Evolutionary conservation across 805 yeast genomes (phyloP).

Genomic region (Pichia gijzeniarum): DNA sequence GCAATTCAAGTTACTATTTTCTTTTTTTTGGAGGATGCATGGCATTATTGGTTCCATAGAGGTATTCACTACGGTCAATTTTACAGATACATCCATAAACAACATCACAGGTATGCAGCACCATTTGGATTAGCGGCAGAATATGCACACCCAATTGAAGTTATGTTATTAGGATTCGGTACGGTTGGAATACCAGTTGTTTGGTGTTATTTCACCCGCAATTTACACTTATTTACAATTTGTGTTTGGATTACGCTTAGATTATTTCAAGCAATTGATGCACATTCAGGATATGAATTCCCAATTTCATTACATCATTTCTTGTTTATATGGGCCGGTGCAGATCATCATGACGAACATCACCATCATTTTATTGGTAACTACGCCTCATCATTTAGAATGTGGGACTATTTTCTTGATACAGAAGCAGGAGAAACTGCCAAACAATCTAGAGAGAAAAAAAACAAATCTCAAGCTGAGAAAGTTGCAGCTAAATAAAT

Average conservation of each 20-base stretch:
- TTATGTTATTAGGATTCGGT: constrained; percentile 84
- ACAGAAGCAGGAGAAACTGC: constrained; percentile 91
- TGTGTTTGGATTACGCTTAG: constrained; percentile 83
- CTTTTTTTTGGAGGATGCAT: constrained; percentile 83
- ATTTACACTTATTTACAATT: constrained; percentile 85
- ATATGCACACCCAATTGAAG: constrained; percentile 95
- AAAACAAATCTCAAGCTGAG: constrained; percentile 52
- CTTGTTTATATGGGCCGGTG: constrained; percentile 97
- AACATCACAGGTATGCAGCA: constrained; percentile 96
- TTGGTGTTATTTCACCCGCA: constrained; percentile 67
- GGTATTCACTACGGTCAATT: constrained; percentile 81
- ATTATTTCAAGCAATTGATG: constrained; percentile 93
- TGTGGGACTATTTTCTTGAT: constrained; percentile 86
- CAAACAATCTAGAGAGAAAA: constrained; percentile 63
- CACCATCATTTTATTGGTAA: constrained; percentile 95
- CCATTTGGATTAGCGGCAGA: constrained; percentile 97
- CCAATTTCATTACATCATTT: constrained; percentile 93
- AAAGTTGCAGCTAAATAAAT: constrained; percentile 3
- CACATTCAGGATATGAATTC: constrained; percentile 97
- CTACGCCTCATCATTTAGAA: constrained; percentile 90
- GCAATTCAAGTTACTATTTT: constrained; percentile 63
- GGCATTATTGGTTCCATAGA: constrained; percentile 97
- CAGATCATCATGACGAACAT: constrained; percentile 96
- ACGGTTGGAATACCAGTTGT: constrained; percentile 93
- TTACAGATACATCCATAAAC: constrained; percentile 91